phyloP scores from a whole-genome alignment of 2,329 filamentous ascomycete species.

The Volutella citrinella region DNA sequence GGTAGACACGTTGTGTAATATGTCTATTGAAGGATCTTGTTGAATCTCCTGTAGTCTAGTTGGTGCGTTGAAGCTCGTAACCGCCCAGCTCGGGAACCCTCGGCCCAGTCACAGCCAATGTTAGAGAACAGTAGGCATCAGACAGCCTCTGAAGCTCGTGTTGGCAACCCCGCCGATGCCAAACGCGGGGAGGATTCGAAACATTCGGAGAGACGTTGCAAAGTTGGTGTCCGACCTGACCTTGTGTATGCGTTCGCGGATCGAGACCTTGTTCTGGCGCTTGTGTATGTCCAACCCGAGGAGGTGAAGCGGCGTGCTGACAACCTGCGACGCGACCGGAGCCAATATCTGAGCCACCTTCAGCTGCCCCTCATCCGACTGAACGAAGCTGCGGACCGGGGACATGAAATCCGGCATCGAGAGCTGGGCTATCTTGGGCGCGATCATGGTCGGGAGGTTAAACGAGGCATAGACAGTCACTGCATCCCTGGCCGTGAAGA shows the following conservation, averaged over 20 bases:
- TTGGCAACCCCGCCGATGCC: slow-evolving; percentile 22
- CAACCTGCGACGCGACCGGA: slow-evolving; percentile 20
- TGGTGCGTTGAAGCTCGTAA: too few species aligned
- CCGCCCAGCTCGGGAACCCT: too few species aligned
- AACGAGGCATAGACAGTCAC: slow-evolving; percentile 24
- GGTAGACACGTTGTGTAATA: too few species aligned
- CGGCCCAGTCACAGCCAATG: too few species aligned
- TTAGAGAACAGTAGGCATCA: too few species aligned
- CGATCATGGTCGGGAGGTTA: slow-evolving; percentile 21
- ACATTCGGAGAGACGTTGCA: slow-evolving; percentile 22
- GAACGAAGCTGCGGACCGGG: slow-evolving; percentile 16
- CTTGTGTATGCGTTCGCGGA: slow-evolving; percentile 15
- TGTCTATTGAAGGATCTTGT: too few species aligned
- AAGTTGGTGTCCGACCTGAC: slow-evolving; percentile 13
- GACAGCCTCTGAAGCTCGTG: slow-evolving; percentile 19
- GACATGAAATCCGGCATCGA: slow-evolving; percentile 13
- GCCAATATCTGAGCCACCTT: slow-evolving; percentile 22
- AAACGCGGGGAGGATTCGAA: slow-evolving; percentile 18
- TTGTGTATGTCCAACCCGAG: slow-evolving; percentile 20
- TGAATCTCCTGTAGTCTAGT: too few species aligned
- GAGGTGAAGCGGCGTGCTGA: slow-evolving; percentile 23
- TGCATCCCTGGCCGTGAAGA: slow-evolving; percentile 21
- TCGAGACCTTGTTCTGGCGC: slow-evolving; percentile 12
- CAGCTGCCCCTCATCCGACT: slow-evolving; percentile 19
- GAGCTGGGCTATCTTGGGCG: slow-evolving; percentile 21